phyloP scores from a whole-genome alignment of 2,329 filamentous ascomycete species.

The Colletotrichum acutatum region DNA sequence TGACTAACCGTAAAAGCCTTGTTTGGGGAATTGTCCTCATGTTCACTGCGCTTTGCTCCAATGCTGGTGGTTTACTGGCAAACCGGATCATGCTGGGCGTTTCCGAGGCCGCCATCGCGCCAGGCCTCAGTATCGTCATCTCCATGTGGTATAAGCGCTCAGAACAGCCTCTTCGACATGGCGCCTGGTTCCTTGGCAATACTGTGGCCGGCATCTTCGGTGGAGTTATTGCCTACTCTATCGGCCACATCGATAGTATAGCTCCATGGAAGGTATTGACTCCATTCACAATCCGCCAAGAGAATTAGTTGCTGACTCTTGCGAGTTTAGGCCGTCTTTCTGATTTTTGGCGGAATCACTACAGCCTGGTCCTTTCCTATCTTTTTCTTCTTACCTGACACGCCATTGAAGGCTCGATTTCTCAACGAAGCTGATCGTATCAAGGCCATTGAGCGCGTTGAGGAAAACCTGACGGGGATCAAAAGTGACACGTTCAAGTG shows the following conservation, averaged over 20 bases:
- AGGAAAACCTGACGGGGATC: constrained; percentile 81
- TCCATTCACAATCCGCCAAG: neutral
- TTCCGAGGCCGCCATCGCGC: constrained; percentile 44
- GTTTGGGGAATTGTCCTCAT: constrained; percentile 40
- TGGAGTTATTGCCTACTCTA: constrained; percentile 43
- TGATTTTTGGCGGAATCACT: constrained; percentile 72
- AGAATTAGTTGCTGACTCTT: constrained; percentile 39
- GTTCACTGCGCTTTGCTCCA: constrained; percentile 41
- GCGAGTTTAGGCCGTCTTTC: constrained; percentile 64
- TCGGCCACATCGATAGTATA: constrained; percentile 41
- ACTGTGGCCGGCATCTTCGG: constrained; percentile 44
- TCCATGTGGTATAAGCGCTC: constrained; percentile 49
- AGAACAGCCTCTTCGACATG: constrained; percentile 46
- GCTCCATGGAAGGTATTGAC: constrained; percentile 3
- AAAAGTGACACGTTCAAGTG: constrained; percentile 76
- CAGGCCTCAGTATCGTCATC: constrained; percentile 43
- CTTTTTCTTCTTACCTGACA: constrained; percentile 67
- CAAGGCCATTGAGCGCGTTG: constrained; percentile 76
- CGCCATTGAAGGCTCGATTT: constrained; percentile 63
- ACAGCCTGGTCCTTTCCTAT: constrained; percentile 66
- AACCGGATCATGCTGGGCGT: constrained; percentile 48
- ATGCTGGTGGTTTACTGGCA: constrained; percentile 42
- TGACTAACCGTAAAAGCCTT: constrained; percentile 20
- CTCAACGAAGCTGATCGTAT: constrained; percentile 73
- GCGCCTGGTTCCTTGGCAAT: constrained; percentile 48